A percentile compares a stretch with the other conserved stretches of the same genome.
Evolutionary conservation across 2,329 filamentous ascomycete genomes (phyloP).

Genomic region (Stachybotrys elegans): DNA sequence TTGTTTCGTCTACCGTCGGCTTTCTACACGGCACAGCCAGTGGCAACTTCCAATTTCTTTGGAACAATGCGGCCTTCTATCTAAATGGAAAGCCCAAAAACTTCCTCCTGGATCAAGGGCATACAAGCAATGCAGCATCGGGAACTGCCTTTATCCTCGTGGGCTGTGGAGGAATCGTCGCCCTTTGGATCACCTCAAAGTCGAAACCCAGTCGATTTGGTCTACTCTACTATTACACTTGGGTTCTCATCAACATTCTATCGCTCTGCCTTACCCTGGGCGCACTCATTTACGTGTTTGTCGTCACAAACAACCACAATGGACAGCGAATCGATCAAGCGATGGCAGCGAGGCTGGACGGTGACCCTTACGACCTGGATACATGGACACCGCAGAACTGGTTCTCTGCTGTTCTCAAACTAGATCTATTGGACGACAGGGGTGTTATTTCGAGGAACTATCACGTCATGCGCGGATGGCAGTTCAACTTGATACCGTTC

Average conservation of each 20-base stretch:
- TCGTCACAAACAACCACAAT: constrained; percentile 19
- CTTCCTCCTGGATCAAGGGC: constrained; percentile 19
- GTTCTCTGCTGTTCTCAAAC: constrained; percentile 17
- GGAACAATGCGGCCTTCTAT: constrained; percentile 6
- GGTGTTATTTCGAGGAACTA: constrained; percentile 16
- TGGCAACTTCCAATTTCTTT: constrained; percentile 14
- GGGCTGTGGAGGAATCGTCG: constrained; percentile 17
- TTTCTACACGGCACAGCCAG: constrained; percentile 19
- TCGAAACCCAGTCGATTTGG: constrained; percentile 8
- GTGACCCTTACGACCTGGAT: constrained; percentile 14
- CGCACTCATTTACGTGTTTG: constrained; percentile 20
- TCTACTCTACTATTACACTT: constrained; percentile 12
- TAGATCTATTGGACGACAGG: constrained; percentile 12
- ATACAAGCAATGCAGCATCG: constrained; percentile 21
- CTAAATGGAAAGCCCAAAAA: constrained; percentile 17
- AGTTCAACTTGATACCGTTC: constrained; percentile 23
- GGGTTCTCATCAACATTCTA: constrained; percentile 17
- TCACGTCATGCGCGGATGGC: constrained; percentile 20
- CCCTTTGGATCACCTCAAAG: constrained; percentile 14
- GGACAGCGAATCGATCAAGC: constrained; percentile 14
- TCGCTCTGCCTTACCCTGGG: constrained; percentile 14
- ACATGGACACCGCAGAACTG: constrained; percentile 22
- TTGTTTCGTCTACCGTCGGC: constrained; percentile 20
- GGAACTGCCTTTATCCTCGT: constrained; percentile 21
- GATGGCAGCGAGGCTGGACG: constrained; percentile 9